Evolutionary conservation across 371 early-diverging fungal genomes (phyloP), one percentile per base, ranked within the genome.

Genomic region (Neoconidiobolus thromboides): DNA sequence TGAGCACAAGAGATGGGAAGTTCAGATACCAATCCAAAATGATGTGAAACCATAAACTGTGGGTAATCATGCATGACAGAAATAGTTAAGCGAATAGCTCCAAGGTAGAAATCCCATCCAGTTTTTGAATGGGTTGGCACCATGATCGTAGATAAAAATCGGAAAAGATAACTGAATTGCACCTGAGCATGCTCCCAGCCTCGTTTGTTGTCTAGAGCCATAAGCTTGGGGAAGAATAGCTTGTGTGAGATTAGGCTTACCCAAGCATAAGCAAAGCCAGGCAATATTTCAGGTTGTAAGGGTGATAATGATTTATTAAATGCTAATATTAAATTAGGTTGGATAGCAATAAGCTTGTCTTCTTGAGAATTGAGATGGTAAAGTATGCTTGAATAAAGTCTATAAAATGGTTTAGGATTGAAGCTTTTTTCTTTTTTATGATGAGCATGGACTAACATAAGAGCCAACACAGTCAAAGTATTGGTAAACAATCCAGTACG

Each of bases 181-280:
- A 79, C 68, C 58, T 91, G 89, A 67, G 89, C 91, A 56, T 81
- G 72, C 2, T 89, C 80, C 96, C 97, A 94, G 38, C 87, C 85
- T 73, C 79, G 77, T 65, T 82, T 85, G 55, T 79, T 76, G 57
- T 86, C 87, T 10, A 83, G 74, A 42, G 81, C 59, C 56, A 91
- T 68, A 46, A 96, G 69, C 56, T 86, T 85, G 14, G 95, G 89
- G 86, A 98, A 85, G 62, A 93, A 91, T 60, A 81, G 75, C 0
- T 94, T 76, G 66, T 98, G 94, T 3, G 92, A 87, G 38, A 93
- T 83, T 57, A 98, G 72, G 62, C 87, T 83, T 41, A 96, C 72
- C 98, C 98, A 98, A n/a, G 89, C 87, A 71, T 93, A 95, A 3
- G 89, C 81, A 66, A 96, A 96, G 15, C 93, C 94, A 47, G 98